These are phyloP conservation scores for Ogataea pini DNA, from an alignment of 805 yeast species.

Conservation along the genomic window DNA sequence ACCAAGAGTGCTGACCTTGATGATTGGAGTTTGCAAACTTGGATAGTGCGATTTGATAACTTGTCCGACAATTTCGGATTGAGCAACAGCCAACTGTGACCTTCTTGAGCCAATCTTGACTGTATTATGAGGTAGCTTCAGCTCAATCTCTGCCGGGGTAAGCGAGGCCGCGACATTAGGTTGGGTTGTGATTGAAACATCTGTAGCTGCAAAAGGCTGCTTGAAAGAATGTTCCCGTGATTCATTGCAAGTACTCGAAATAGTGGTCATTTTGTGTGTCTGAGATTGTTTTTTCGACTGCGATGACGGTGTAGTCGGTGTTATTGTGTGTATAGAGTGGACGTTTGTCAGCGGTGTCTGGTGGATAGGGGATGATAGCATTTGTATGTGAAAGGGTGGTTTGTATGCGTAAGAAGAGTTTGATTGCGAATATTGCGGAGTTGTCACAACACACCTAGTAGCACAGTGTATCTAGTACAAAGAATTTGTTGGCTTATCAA, in stretches of 20 bases:
- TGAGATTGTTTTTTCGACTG: slow-evolving; percentile 6
- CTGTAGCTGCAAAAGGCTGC: neutral
- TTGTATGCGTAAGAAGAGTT: neutral
- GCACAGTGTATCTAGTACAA: neutral
- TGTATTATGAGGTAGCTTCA: slow-evolving; percentile 16
- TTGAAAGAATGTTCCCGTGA: slow-evolving; percentile 2
- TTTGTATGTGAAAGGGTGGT: slow-evolving; percentile 6
- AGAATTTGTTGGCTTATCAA: neutral
- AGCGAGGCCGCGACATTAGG: slow-evolving; percentile 10
- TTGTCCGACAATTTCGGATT: slow-evolving; percentile 71
- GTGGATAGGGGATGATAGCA: slow-evolving; percentile 26
- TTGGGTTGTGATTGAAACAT: slow-evolving; percentile 2
- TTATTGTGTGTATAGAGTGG: slow-evolving; percentile 21
- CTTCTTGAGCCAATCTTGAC: slow-evolving; percentile 82
- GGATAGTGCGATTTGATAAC: slow-evolving; percentile 60
- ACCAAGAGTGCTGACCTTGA: slow-evolving; percentile 84
- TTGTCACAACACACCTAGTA: neutral
- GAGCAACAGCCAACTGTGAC: slow-evolving; percentile 83
- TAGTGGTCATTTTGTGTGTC: slow-evolving; percentile 2
- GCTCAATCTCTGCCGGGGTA: slow-evolving; percentile 20
- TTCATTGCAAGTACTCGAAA: neutral
- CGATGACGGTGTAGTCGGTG: slow-evolving; percentile 9
- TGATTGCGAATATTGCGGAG: neutral
- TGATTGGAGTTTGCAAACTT: slow-evolving; percentile 66
- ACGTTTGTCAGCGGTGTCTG: slow-evolving; percentile 20